A percentile compares a stretch with the other conserved stretches of the same genome.
Conservation (phyloP, 495 filamentous ascomycete species). For the Letharia columbiana region DNA sequence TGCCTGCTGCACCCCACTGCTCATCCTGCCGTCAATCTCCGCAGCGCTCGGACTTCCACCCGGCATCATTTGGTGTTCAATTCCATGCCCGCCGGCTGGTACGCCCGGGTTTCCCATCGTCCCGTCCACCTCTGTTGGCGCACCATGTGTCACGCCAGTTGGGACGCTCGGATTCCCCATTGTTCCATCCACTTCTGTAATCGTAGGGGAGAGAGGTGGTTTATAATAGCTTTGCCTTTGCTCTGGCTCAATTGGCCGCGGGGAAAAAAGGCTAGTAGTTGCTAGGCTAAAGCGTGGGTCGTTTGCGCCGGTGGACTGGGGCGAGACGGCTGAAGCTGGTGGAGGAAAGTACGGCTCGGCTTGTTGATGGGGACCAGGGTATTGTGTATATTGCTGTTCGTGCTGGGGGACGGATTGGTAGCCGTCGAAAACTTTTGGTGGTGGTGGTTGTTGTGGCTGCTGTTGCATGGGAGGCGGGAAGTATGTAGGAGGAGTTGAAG, state of each 20-base stretch:
- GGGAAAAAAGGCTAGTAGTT: background rate
- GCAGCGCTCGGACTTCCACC: slow-evolving; percentile 8
- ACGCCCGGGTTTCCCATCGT: slow-evolving; percentile 14
- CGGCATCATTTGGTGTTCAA: background rate
- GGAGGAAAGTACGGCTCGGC: background rate
- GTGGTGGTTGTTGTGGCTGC: slow-evolving; percentile 10
- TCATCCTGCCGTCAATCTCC: background rate
- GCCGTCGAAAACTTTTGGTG: slow-evolving; percentile 10
- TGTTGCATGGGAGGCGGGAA: slow-evolving; percentile 9
- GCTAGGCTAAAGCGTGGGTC: slow-evolving; percentile 6
- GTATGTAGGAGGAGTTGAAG: slow-evolving; percentile 11
- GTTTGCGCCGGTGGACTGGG: background rate
- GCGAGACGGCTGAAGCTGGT: slow-evolving; percentile 1
- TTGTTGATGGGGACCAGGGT: slow-evolving; percentile 1
- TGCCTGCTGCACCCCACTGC: background rate
- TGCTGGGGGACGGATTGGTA: slow-evolving; percentile 21
- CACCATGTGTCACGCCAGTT: background rate
- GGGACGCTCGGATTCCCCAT: slow-evolving; percentile 12
- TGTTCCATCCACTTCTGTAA: slow-evolving; percentile 15
- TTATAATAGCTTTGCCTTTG: slow-evolving; percentile 9
- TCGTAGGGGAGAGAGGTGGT: slow-evolving; percentile 11
- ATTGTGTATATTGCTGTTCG: slow-evolving; percentile 9
- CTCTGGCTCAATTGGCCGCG: slow-evolving; percentile 2
- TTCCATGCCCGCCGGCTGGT: background rate
- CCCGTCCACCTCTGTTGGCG: slow-evolving; percentile 18